phyloP scores from a whole-genome alignment of 495 filamentous ascomycete genomes.

The Tuber aestivum region DNA sequence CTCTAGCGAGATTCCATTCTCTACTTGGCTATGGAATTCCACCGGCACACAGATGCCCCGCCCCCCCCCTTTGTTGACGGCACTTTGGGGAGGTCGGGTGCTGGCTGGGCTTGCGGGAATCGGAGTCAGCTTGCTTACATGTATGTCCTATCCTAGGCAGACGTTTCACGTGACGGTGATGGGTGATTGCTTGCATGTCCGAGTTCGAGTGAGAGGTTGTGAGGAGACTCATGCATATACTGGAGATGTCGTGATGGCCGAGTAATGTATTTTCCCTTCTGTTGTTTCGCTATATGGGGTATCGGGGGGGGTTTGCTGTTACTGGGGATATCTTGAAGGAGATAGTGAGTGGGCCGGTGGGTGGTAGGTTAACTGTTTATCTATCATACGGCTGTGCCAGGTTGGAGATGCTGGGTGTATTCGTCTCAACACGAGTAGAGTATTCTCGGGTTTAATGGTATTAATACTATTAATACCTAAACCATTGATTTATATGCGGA shows the following conservation, averaged over 20 bases:
- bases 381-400: neutral
- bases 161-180: neutral
- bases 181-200: neutral
- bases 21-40: neutral
- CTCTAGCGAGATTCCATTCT: neutral
- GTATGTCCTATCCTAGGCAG: neutral
- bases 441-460: neutral
- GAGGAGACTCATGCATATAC: neutral
- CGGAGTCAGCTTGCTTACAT: conserved; percentile 2
- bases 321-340: neutral
- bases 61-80: neutral
- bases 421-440: neutral
- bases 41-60: neutral
- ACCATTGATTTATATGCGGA: neutral
- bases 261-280: neutral
- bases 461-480: neutral
- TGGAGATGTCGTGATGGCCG: neutral
- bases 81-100: neutral
- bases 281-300: neutral
- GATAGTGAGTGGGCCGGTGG: neutral
- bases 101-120: neutral
- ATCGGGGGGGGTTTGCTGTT: neutral
- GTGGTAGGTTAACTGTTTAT: neutral
- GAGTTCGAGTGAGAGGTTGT: neutral
- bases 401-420: neutral